Evolutionary conservation across 1,139 yeast genomes (phyloP), one percentile per base, ranked within the genome.

Genomic region (Taphrina wiesneri): DNA sequence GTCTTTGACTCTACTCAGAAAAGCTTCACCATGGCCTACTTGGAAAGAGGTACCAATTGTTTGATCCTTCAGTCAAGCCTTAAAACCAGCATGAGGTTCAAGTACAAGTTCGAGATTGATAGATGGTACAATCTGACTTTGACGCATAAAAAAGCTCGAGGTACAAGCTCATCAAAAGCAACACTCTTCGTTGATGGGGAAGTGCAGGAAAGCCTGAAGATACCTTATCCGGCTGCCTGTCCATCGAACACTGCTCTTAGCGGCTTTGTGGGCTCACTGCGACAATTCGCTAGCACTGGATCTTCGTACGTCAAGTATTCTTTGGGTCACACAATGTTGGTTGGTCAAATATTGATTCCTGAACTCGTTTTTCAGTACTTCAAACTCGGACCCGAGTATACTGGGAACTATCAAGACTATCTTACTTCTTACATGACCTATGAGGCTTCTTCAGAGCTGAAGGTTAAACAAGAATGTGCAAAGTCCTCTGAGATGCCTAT

Each of bases 361-460:
- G 59, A 54, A 26, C 47, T 54, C 17, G 23, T 54, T 13, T 21
- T n/a, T 19, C 32, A 23, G 39, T 75, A 81, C 0, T 76, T 75
- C 62, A 71, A 71, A 32, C 69, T 82, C 6, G 83, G 83, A 0
- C 77, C 78, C 6, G 68, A 72, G 5, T 81, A 81, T 68, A 68
- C 76, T 4, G 82, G 81, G 1, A 70, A 70, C 21, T 81, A 73
- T 65, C 78, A 77, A 47, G 82, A 79, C 66, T 65, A 70, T 51
- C 65, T 80, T 2, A 65, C 74, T n/a, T 72, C 74, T 30, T 74
- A 75, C 23, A 69, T 81, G 63, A 74, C 76, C 13, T 77, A 77
- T 45, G 72, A 72, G 19, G 73, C 78, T 1, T 73, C 77, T 19
- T 71, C 80, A 2, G 66, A 71, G 9, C 73, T 80, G 67, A 78